Conservation (phyloP, 2,329 filamentous ascomycete species). For the Colletotrichum limetticola region DNA sequence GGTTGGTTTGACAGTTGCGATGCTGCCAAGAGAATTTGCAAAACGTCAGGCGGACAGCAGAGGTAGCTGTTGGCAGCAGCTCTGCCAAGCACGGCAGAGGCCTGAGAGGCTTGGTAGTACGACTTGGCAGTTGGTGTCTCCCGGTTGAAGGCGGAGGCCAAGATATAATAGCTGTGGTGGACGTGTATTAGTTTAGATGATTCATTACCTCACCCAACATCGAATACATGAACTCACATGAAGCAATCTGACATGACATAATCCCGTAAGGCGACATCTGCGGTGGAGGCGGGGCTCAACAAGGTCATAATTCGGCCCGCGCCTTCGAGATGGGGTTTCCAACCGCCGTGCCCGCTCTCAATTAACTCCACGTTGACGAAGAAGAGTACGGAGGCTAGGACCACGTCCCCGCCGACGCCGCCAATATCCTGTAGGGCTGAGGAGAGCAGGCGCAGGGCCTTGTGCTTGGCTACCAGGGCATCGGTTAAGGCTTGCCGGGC, state of each 20-base stretch:
- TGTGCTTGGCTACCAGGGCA: conserved; percentile 56
- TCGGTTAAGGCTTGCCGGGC: conserved; percentile 50
- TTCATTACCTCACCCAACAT: conserved; percentile 2
- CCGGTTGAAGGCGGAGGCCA: conserved; percentile 56
- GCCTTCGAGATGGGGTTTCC: conserved; percentile 59
- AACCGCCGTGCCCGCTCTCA: conserved; percentile 59
- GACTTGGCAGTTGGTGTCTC: conserved; percentile 42
- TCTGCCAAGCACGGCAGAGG: conserved; percentile 50
- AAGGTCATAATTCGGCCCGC: conserved; percentile 56
- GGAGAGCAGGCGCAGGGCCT: conserved; percentile 54
- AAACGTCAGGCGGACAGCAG: conserved; percentile 56
- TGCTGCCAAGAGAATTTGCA: conserved; percentile 56
- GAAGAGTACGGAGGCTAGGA: conserved; percentile 59
- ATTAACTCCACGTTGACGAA: conserved; percentile 63
- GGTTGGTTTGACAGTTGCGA: conserved; percentile 50
- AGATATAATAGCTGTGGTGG: conserved; percentile 53
- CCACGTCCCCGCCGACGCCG: conserved; percentile 49
- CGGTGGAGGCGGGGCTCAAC: conserved; percentile 46
- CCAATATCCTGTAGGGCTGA: conserved; percentile 50
- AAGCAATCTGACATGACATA: conserved; percentile 61
- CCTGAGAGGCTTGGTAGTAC: conserved; percentile 49
- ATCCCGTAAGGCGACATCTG: conserved; percentile 51
- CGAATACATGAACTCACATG: conserved; percentile 45
- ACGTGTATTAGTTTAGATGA: conserved; percentile 15
- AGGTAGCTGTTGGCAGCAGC: conserved; percentile 58